Evolutionary conservation across 106 monocot genomes (phyloP).

Genomic region (Dendrobium officinale): DNA sequence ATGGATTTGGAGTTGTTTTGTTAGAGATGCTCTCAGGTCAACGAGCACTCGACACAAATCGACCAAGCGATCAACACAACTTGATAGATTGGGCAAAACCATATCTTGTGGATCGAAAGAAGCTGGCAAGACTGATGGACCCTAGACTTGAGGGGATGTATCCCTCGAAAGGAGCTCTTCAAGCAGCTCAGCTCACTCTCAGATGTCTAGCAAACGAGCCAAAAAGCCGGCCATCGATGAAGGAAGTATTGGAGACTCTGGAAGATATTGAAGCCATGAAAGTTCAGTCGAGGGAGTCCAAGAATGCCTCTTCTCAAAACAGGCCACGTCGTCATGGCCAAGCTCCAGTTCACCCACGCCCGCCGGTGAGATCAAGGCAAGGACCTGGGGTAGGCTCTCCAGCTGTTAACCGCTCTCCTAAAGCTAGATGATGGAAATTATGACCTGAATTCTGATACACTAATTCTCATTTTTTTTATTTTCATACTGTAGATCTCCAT

Average conservation of each 20-base stretch:
- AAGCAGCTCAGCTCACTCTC: slow-evolving; percentile 7
- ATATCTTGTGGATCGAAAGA: neutral
- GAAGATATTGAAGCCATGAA: slow-evolving; percentile 10
- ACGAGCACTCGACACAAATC: neutral
- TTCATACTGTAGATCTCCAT: neutral
- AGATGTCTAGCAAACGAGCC: slow-evolving; percentile 5
- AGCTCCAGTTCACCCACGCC: neutral
- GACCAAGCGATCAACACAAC: slow-evolving; percentile 10
- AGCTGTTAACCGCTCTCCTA: neutral
- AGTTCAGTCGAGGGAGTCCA: neutral
- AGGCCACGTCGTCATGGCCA: slow-evolving; percentile 5
- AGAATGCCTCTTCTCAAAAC: neutral
- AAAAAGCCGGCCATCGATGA: slow-evolving; percentile 11
- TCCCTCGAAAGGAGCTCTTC: slow-evolving; percentile 15
- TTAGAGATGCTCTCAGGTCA: slow-evolving; percentile 16
- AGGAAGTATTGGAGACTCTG: slow-evolving; percentile 13
- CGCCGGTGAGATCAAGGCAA: neutral
- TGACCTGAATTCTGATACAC: neutral
- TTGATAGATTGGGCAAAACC: slow-evolving; percentile 12
- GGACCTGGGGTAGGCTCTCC: neutral
- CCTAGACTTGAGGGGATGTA: slow-evolving; percentile 13
- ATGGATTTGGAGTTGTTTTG: slow-evolving; percentile 16
- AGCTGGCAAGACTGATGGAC: slow-evolving; percentile 12
- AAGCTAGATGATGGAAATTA: neutral
- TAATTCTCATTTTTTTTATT: neutral